Percentiles rank a stretch among this genome's conserved stretches.
phyloP scores from a whole-genome alignment of 257 asterid genomes.

The Solanum tacnaense region DNA sequence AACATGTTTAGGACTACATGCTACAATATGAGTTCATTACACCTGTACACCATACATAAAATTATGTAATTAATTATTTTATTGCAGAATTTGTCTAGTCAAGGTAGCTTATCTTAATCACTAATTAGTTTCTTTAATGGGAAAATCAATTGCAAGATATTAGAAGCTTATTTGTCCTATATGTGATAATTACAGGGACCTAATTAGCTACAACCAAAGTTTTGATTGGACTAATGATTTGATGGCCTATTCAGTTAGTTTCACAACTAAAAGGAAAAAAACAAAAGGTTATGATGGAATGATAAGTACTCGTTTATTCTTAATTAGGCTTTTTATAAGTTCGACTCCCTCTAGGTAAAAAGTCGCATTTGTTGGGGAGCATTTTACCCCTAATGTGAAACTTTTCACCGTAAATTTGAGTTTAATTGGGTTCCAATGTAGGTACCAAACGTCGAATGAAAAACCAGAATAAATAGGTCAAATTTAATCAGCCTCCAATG shows the following conservation, averaged over 20 bases:
- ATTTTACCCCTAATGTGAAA: fast-evolving
- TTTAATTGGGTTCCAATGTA: fast-evolving
- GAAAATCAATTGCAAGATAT: conserved; percentile 8
- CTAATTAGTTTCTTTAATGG: conserved; percentile 20
- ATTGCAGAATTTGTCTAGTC: conserved; percentile 28
- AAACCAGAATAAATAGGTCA: fast-evolving
- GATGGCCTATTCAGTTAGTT: neutral
- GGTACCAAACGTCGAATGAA: fast-evolving
- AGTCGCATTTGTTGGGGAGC: fast-evolving
- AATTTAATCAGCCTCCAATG: fast-evolving
- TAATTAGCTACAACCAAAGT: conserved; percentile 1
- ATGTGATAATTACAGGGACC: neutral
- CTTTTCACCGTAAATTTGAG: fast-evolving
- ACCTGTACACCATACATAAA: neutral
- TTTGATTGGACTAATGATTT: conserved; percentile 22
- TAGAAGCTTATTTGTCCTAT: conserved; percentile 5
- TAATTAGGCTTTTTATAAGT: too few relatives aligned
- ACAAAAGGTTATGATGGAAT: too few relatives aligned
- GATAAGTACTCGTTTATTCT: fast-evolving
- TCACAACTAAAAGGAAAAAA: neutral
- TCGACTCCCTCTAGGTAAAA: fast-evolving
- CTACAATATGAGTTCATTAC: neutral
- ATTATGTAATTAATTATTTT: conserved; percentile 9
- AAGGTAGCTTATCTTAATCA: conserved; percentile 18
- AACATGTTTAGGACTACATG: neutral